Base-by-base conservation (phyloP, 2,329 filamentous ascomycete genomes). In the Grosmannia serpens region DNA sequence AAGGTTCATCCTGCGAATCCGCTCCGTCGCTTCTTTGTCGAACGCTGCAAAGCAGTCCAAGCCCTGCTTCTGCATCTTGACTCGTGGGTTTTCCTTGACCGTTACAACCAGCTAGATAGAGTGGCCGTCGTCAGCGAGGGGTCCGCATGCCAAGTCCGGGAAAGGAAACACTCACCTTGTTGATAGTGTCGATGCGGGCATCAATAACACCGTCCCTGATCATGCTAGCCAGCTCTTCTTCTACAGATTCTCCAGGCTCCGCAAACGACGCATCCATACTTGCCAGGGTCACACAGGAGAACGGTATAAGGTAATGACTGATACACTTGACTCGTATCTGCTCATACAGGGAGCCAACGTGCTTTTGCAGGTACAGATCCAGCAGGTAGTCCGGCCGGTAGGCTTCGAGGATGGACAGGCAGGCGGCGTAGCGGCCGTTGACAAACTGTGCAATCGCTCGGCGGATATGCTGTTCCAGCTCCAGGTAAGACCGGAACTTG, bases 401-500 rank as follows among this genome's bases (percentile, higher is more conserved):
- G 6, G 84, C 81, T 66, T 94, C 88, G 0, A 99, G 80, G 41
- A 92, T 89, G 53, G 84, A 80, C 51, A 99, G 77, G 70, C 92
- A 97, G 50, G 82, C 82, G 11, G 88, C 87, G 71, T 96, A 99
- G 66, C 95, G 89, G 61, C 89, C 90, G 64, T 88, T 90, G 65
- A 92, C 89, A 74, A 96, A 99, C 69, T 89, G 86, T 9, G 83
- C 83, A 65, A 99, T 88, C 15, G 94, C 92, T 60, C 91, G 91
- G 63, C 94, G 88, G 62, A 99, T 88, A 67, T 97, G 92, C 4
- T 92, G 91, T 71, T 97, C 94, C 1, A 95, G 80, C 70, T 97
- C 94, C 17, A 99, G 81, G 68, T 94, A 96, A 52, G 82, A 84
- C 56, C 94, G 87, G 75, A 99, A 99, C 13, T 79, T 77, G 38